Base-by-base conservation (phyloP, 306 rosid species). In the Vigna reflexopilosa region DNA sequence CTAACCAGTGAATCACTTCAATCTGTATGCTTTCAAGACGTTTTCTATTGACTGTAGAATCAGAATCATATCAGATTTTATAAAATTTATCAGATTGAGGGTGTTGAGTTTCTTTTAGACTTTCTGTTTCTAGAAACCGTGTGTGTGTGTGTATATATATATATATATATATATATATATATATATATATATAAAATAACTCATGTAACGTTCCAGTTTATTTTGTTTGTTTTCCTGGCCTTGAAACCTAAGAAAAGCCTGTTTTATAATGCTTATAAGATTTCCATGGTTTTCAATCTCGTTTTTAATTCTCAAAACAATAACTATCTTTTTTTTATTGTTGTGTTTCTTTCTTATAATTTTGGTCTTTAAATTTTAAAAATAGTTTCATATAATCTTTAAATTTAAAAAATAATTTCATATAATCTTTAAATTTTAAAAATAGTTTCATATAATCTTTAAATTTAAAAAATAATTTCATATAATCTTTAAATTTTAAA, bases 221-320 rank as follows among this genome's bases (percentile, higher is more conserved):
- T 55, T 70, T 32, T 32, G 5, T 20, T 71, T 71, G 70, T 71
- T 71, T 26, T 72, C 38, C 59, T 82, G 77, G 79, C 75, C 17
- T 14, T 71, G 64, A 64, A 51, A 77, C 45, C 50, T 30, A 57
- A 45, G 20, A 54, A 34, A 45, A 22, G 14, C 17, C 30, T 20
- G 2, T 64, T 70, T 70, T 76, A 17, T 22, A n/a, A 55, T 56
- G 76, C 44, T 83, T 76, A 77, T 13, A 42, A 13, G 5, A 22
- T 9, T 51, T 76, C 32, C 69, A 76, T 62, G 63, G 54, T 32
- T 52, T 76, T 63, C 36, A 62, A 69, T 40, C 58, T 62, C 81
- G 26, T 19, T 69, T 45, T 71, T 15, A 24, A 50, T 32, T 66
- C 24, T 3, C 24, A 16, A 32, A 22, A 66, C 2, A 61, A 28